phyloP scores from a whole-genome alignment of 441 rosid genomes.

The Erodium texanum region DNA sequence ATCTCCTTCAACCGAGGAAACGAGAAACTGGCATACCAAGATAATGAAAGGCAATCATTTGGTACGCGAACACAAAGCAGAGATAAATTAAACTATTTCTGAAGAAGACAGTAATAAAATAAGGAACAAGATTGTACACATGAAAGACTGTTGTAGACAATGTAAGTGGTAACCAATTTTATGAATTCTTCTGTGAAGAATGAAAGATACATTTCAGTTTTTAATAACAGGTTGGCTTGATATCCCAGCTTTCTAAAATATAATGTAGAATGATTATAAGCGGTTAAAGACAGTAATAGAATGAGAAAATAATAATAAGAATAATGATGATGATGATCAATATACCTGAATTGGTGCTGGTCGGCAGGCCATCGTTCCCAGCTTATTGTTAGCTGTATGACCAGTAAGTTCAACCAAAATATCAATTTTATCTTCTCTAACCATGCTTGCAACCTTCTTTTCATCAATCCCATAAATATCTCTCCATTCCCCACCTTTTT shows the following conservation, averaged over 20 bases:
- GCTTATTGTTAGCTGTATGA: conserved; percentile 96
- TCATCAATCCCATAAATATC: conserved; percentile 90
- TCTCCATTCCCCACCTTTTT: conserved; percentile 90
- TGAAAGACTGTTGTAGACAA: too few relatives aligned
- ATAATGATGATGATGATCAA: too few relatives aligned
- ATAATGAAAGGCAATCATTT: too few relatives aligned
- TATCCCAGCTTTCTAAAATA: not conserved
- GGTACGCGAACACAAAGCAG: too few relatives aligned
- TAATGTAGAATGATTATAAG: not conserved
- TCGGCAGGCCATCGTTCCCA: conserved; percentile 94
- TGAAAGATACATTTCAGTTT: too few relatives aligned
- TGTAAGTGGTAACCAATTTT: too few relatives aligned
- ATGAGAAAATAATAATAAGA: conserved; percentile 12
- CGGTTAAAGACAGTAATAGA: conserved; percentile 7
- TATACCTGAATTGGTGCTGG: conserved; percentile 93
- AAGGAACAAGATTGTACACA: too few relatives aligned
- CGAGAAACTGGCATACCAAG: too few relatives aligned
- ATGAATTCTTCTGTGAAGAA: too few relatives aligned
- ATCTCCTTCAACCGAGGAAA: too few relatives aligned
- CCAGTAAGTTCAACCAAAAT: conserved; percentile 97
- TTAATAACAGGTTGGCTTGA: not conserved
- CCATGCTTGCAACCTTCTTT: conserved; percentile 85
- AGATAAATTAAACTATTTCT: too few relatives aligned
- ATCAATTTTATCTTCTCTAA: conserved; percentile 84
- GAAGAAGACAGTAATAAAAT: too few relatives aligned